Base-by-base conservation (phyloP, 2,329 filamentous ascomycete genomes). In the Claviceps sp. region DNA sequence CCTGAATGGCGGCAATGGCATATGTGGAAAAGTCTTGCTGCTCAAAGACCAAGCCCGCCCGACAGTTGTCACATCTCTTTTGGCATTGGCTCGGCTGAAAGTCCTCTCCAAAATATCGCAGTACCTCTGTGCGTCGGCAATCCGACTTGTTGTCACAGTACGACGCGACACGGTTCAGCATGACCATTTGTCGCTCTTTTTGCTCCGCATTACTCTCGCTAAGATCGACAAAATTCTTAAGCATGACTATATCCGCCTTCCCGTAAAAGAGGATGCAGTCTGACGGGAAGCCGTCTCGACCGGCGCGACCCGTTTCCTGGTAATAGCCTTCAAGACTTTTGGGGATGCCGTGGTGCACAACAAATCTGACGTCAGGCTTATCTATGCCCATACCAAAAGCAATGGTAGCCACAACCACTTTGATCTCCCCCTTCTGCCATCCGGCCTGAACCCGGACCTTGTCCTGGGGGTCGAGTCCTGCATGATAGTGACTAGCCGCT, bases 331-430 rank as follows among this genome's bases (percentile, higher is more conserved):
- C 93, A 50, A 98, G 72, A 60, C 88, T 96, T 68, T 98, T 97
- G 1, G 93, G 93, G 5, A 98, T 75, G 44, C 83, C 86, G 61
- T 95, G 85, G 63, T 98, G 94, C 42, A 98, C 88, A 37, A 98
- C 93, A 64, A 95, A 98, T 29, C 93, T 86, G 47, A 98, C 93
- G 64, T 98, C 86, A 0, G 90, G 80, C 66, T 98, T 98, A 71
- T 98, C 93, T 57, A 98, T 98, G n/a, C 93, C 93, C 93, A 98
- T 98, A 6, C 93, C 93, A 64, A 98, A 98, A 23, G 93, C 93
- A 65, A 98, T 97, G 0, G 93, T 98, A 20, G 93, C 94, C 48
- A 98, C 93, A 44, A 98, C 94, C 37, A 98, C 86, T 58, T 95
- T 86, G 60, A 84, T 79, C 49, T 74, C 70, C 5, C 89, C 88